Conservation (phyloP, 169 alveolate species). For the Plasmodium knowlesi region DNA sequence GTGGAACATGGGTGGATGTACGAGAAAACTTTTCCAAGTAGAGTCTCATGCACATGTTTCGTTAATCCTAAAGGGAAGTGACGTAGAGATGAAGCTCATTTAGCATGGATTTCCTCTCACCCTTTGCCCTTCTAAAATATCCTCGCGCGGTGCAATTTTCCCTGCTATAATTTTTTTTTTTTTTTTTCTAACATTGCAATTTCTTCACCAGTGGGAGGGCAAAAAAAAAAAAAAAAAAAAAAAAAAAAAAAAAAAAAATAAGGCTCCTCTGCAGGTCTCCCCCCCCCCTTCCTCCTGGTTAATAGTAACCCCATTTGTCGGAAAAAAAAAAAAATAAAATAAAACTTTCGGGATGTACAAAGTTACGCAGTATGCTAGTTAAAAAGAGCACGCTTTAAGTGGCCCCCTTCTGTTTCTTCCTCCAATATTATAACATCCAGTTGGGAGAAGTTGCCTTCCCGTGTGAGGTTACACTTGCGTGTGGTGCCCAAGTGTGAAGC, state of each 20-base stretch:
- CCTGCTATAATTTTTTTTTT: background rate
- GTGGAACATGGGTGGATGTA: background rate
- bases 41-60: background rate
- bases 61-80: background rate
- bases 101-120: background rate
- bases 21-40: background rate
- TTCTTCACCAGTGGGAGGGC: too few relatives aligned
- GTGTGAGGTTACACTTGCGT: background rate
- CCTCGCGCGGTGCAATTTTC: background rate
- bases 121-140: background rate
- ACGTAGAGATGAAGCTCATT: background rate
- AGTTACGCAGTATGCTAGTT: background rate
- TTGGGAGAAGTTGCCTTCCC: background rate
- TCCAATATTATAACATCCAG: background rate
- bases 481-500: background rate
- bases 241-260: background rate
- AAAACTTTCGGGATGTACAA: background rate
- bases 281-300: background rate
- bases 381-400: background rate
- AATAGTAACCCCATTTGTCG: background rate
- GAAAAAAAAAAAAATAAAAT: background rate
- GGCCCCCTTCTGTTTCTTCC: background rate
- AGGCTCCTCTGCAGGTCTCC: background rate
- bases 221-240: background rate
- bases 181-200: background rate